Evolutionary conservation across 768 basidiomycete genomes (phyloP), one percentile per base, ranked within the genome.

Genomic region (Vararia minispora): DNA sequence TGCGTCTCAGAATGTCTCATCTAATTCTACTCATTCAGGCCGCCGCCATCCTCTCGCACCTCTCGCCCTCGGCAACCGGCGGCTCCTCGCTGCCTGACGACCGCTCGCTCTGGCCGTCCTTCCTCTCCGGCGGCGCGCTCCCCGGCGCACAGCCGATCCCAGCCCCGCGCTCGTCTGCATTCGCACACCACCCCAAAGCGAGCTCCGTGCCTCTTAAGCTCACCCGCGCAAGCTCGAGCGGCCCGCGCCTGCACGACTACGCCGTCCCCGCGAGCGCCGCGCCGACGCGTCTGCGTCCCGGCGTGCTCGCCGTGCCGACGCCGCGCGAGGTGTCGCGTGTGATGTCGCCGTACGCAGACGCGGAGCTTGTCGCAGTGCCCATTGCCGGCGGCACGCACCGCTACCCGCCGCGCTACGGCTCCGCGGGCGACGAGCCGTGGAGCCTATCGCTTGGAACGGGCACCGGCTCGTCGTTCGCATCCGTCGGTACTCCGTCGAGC

Each of bases 11-110:
- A 27, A 25, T 40, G 22, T 20, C 41, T 40, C 29, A 47, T 35
- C 10, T 35, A 24, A 37, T 26, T 21, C 45, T 33, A n/a, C n/a
- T 35, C 43, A 18, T 39, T 16, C 49, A 88, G 80, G 92, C 92
- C 13, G 94, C 94, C 2, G 88, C 94, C 13, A 98, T 99, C 45
- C 73, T 99, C 31, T 86, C 86, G 4, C 89, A 90, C 56, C 67
- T 94, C 41, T 75, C 79, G 5, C 79, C 84, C 3, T 67, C 73
- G 2, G 65, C 71, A 3, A 63, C 62, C n/a, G 61, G 79, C 17
- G 62, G 79, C n/a, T 68, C 71, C 8, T 88, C 87, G 6, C 67
- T 99, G 2, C 95, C 94, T 0, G 89, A 91, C 40, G 94, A 97
- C 56, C 83, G 92, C 45, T 86, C 84, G 2, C 72, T 91, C 32